Conservation (phyloP, 345 rosid genomes). For the Gossypium rotundifolium region DNA sequence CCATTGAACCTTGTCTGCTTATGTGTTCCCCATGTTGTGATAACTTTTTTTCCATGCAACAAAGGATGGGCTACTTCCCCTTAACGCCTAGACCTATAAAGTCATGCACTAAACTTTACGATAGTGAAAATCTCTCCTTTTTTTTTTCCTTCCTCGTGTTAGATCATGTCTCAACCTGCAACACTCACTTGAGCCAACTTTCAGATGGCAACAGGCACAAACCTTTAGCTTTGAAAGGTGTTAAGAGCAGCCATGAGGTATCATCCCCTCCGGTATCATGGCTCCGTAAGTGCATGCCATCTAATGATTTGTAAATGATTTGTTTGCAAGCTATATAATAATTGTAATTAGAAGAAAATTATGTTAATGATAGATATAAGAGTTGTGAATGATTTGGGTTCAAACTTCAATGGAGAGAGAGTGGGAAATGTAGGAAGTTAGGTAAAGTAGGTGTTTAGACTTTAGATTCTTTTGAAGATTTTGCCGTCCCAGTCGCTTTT, state of each 20-base stretch:
- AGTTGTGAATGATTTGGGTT: slow-evolving; percentile 11
- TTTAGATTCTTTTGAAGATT: slow-evolving; percentile 19
- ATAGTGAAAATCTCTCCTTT: neutral
- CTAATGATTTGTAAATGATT: neutral
- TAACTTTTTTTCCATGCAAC: slow-evolving; percentile 19
- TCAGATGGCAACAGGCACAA: slow-evolving; percentile 7
- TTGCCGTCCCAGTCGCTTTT: slow-evolving; percentile 7
- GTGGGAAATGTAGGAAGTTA: slow-evolving; percentile 3
- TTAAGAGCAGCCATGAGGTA: neutral
- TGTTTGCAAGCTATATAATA: too few relatives aligned
- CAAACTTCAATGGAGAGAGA: slow-evolving; percentile 12
- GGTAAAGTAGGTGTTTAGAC: slow-evolving; percentile 10
- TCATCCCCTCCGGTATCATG: neutral
- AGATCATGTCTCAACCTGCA: neutral
- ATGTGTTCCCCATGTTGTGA: slow-evolving; percentile 10
- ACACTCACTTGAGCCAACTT: neutral
- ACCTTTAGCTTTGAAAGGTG: neutral
- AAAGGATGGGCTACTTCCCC: neutral
- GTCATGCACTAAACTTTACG: neutral
- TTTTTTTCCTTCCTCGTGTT: neutral
- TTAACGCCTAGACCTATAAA: slow-evolving; percentile 15
- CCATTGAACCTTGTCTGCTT: slow-evolving; percentile 9
- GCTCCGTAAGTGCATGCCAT: neutral
- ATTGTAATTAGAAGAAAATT: neutral
- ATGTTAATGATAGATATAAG: too few relatives aligned